Base-by-base conservation (phyloP, 352 stramenopile species). In the Hyaloperonospora brassicae region DNA sequence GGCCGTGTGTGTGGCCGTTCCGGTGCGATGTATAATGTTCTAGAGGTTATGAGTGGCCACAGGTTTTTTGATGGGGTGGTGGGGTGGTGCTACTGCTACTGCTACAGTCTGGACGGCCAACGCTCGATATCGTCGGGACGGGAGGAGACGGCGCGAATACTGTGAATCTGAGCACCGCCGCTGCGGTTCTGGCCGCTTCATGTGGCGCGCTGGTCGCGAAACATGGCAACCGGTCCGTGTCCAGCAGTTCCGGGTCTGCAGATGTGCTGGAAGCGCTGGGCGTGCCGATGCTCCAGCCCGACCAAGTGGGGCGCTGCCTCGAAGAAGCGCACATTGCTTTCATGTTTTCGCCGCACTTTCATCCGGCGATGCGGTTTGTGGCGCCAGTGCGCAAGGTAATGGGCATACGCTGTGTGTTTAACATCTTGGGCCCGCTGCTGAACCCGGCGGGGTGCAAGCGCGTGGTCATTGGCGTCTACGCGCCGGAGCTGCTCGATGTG, bases 381-480 rank as follows among this genome's bases (percentile, higher is more conserved):
- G 88, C 90, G 27, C 96, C 96, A 1, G 87, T 99, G 49, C 88
- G 97, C 39, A 97, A 98, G 59, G 86, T 95, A 46, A 92, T 99
- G 47, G 87, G 90, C 23, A 91, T 99, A 35, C 87, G 96, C 55
- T 97, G 87, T 10, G 87, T 96, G 23, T 99, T 99, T 63, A 99
- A 99, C 68, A 97, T 99, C 49, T 75, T 99, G 17, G 97, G 97
- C 12, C 96, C 97, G 25, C 90, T 99, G 63, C 90, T 97, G 4
- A 99, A 99, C 76, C 94, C 97, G 2, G 96, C 96, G 0, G 73
- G 83, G 22, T 97, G 96, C 48, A 89, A 97, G 63, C 83, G 80
- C 43, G 78, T 97, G 30, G 94, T 99, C n/a, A 98, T 99, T 64
- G 97, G 97, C 50, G 97, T 99, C 9, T 99, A 99, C 66, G 90